Evolutionary conservation across 768 basidiomycete species (phyloP).

Genomic region (Bullera alba): DNA sequence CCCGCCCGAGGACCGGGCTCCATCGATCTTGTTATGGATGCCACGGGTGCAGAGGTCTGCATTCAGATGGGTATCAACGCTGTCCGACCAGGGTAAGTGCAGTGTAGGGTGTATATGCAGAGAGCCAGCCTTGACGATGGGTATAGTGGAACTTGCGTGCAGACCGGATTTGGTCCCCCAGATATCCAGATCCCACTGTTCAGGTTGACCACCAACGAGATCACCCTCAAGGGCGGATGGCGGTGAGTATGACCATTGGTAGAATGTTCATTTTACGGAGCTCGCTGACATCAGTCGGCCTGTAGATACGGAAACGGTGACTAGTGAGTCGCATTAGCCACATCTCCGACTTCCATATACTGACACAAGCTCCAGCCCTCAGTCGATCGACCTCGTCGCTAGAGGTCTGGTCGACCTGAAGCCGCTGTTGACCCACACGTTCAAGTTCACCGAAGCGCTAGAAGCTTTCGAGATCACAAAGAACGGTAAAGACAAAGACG

Average conservation of each 20-base stretch:
- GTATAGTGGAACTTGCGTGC: constrained; percentile 40
- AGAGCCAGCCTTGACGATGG: constrained; percentile 43
- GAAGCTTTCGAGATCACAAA: constrained; percentile 76
- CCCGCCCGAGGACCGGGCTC: constrained; percentile 62
- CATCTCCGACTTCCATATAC: constrained; percentile 25
- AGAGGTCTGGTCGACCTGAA: constrained; percentile 77
- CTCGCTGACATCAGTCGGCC: no score
- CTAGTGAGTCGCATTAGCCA: constrained; percentile 27
- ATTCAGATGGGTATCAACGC: constrained; percentile 78
- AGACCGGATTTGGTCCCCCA: constrained; percentile 82
- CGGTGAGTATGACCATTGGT: constrained; percentile 56
- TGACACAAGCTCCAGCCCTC: constrained; percentile 55
- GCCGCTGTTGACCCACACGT: constrained; percentile 84
- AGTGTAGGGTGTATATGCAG: constrained; percentile 7
- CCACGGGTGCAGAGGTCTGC: constrained; percentile 85
- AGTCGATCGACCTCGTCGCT: constrained; percentile 75
- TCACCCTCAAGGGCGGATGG: constrained; percentile 84
- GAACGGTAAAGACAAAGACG: constrained; percentile 73
- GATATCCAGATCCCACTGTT: constrained; percentile 69
- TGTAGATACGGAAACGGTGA: constrained; percentile 48
- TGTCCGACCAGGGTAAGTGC: constrained; percentile 56
- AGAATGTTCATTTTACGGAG: no score
- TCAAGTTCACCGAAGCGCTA: constrained; percentile 65
- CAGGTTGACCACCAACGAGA: constrained; percentile 65
- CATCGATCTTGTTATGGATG: constrained; percentile 83